Evolutionary conservation across 441 rosid species (phyloP).

Genomic region (Bruguiera hainesii): DNA sequence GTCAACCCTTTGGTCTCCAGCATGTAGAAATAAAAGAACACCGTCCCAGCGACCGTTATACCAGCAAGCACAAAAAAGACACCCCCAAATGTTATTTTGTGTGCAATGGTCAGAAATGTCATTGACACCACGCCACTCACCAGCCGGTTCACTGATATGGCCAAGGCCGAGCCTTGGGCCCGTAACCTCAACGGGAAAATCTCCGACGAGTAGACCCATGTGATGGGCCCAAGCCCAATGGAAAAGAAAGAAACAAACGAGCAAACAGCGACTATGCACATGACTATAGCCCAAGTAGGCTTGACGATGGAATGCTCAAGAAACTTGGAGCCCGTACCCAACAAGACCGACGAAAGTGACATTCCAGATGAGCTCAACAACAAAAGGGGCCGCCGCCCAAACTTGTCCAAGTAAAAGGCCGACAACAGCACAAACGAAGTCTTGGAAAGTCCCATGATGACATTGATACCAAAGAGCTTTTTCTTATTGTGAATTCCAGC

Average conservation of each 20-base stretch:
- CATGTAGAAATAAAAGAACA: conserved; percentile 38
- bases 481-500: conserved; percentile 49
- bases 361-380: conserved; percentile 51
- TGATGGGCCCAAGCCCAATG: conserved; percentile 58
- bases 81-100: conserved; percentile 43
- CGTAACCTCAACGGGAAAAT: conserved; percentile 47
- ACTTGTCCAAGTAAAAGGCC: conserved; percentile 46
- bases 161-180: conserved; percentile 54
- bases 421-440: conserved; percentile 44
- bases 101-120: conserved; percentile 43
- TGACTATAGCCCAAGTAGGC: conserved; percentile 39
- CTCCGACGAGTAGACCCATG: conserved; percentile 60
- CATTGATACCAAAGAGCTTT: conserved; percentile 41
- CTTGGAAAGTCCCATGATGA: conserved; percentile 51
- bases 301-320: conserved; percentile 28
- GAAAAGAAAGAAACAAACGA: conserved; percentile 52
- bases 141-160: conserved; percentile 56
- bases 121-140: conserved; percentile 58
- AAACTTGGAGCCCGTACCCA: conserved; percentile 50
- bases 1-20: conserved; percentile 67
- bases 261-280: conserved; percentile 39
- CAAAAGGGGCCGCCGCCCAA: conserved; percentile 57
- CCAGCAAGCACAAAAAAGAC: conserved; percentile 48
- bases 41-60: conserved; percentile 34
- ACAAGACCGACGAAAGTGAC: conserved; percentile 30